Percentiles rank a stretch among this genome's conserved stretches.
These are phyloP conservation scores for Diaporthe velutina DNA, from an alignment of 2,329 filamentous ascomycete genomes.

Conservation along the genomic window DNA sequence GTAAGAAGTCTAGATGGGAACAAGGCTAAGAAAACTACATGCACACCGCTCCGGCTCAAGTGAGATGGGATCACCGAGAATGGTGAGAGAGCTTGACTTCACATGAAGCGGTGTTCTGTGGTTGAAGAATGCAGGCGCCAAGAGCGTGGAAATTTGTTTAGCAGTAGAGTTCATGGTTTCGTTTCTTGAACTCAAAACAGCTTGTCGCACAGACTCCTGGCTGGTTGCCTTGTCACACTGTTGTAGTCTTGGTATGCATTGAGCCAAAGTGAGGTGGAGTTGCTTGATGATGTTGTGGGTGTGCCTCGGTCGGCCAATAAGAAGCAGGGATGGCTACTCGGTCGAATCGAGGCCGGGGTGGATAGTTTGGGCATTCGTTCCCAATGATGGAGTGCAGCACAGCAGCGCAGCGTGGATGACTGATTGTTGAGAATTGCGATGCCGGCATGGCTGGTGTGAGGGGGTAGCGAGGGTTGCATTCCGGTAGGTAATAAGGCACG, in stretches of 20 bases:
- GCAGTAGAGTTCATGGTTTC: not conserved
- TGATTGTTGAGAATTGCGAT: constrained; percentile 11
- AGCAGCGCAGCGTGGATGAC: not conserved
- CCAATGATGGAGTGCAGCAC: not conserved
- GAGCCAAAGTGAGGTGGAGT: not conserved
- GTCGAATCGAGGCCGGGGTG: not conserved
- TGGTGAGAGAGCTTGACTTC: too few species aligned
- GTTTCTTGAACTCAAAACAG: not conserved
- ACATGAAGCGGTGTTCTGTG: not conserved
- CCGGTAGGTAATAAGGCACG: constrained; percentile 16
- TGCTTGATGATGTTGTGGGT: not conserved
- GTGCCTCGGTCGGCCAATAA: not conserved
- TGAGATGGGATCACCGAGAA: not conserved
- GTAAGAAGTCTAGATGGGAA: too few species aligned
- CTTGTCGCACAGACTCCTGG: not conserved
- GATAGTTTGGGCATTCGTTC: not conserved
- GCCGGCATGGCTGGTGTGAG: constrained; percentile 10
- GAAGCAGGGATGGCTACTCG: too few species aligned
- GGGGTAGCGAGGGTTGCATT: constrained; percentile 22
- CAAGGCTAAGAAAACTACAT: not conserved
- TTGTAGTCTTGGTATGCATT: not conserved
- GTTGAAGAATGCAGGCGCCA: not conserved
- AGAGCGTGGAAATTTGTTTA: not conserved
- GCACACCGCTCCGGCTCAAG: not conserved
- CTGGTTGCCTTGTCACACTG: not conserved